Base-by-base conservation (phyloP, 139 green algal species). In the Coelastrella sp. region DNA sequence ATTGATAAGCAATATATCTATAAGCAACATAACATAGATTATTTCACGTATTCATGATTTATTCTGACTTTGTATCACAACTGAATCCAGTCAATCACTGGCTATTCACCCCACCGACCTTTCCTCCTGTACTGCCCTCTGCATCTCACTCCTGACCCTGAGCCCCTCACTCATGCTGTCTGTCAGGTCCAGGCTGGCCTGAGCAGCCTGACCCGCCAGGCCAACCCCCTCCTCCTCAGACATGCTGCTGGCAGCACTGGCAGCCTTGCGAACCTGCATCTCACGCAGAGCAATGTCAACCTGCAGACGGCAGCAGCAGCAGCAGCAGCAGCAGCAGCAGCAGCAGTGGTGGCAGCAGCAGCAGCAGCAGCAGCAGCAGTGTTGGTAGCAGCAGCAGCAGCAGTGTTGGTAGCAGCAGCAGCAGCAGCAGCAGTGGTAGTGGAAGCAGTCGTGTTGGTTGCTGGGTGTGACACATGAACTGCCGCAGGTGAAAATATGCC, bases 231-330 rank as follows among this genome's bases (percentile, higher is more conserved):
- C 79, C 65, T 7, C 60, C 12, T 84, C 65, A 56, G 24, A 76
- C 72, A 91, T 24, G 58, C 93, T 94, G 17, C 66, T 57, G 25
- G 78, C 78, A 57, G 90, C 96, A 4, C 85, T 90, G 1, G 66
- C 88, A 17, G 93, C 95, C 90, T 98, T 98, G 84, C 92, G 74
- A 56, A 95, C 90, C 72, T 93, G 82, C 88, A 97, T 93, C 58
- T 92, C 78, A 4, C 68, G 14, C 61, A 97, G 79, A 0, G 94
- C 95, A 27, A 92, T 70, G 74, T 97, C 95, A 19, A 97, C 92
- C 92, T 96, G 75, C 95, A 19, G 96, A 89, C 90, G 95, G 75
- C 22, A 20, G 57, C 56, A 84, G 8, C 25, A 63, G 11, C 57
- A 4, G 22, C 17, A 10, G 27, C 24, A 89, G 60, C 1, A 61